Percentiles rank a stretch among this genome's conserved stretches.
Evolutionary conservation across 1,139 yeast species (phyloP).

Genomic region (Pichia sp.): DNA sequence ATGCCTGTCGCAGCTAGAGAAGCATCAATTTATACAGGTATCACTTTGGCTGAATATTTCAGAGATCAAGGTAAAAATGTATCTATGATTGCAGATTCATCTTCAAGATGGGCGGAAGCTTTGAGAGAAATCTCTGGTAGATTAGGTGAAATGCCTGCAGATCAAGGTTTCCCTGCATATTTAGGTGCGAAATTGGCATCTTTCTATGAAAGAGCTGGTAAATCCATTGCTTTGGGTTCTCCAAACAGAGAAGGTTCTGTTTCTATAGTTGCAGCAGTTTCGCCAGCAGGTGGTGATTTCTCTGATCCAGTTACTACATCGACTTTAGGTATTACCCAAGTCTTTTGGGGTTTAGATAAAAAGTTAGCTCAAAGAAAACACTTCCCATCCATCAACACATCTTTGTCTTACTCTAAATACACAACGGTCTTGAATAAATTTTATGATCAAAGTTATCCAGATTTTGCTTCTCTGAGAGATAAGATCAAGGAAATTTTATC

Average conservation of each 20-base stretch:
- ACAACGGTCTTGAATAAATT: constrained; percentile 79
- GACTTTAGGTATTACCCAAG: constrained; percentile 97
- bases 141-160: constrained; percentile 99
- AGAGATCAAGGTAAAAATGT: constrained; percentile 99
- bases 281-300: constrained; percentile 99
- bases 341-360: constrained; percentile 99
- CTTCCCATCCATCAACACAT: constrained; percentile 96
- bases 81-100: constrained; percentile 98
- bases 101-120: constrained; percentile 99
- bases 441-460: constrained; percentile 82
- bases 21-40: constrained; percentile 98
- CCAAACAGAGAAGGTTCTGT: constrained; percentile 96
- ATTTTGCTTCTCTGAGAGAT: constrained; percentile 83
- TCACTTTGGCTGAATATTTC: constrained; percentile 95
- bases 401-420: constrained; percentile 94
- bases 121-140: constrained; percentile 99
- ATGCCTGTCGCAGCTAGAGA: constrained; percentile 99
- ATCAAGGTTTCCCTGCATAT: constrained; percentile 99
- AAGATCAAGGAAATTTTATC: constrained; percentile 90
- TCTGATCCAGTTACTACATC: constrained; percentile 99
- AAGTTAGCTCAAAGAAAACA: constrained; percentile 99
- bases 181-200: constrained; percentile 98
- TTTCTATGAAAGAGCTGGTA: constrained; percentile 99
- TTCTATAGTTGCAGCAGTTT: constrained; percentile 98
- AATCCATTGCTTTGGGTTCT: constrained; percentile 89